phyloP scores from a whole-genome alignment of 2,329 filamentous ascomycete species.

The Lachnum nothofagi region DNA sequence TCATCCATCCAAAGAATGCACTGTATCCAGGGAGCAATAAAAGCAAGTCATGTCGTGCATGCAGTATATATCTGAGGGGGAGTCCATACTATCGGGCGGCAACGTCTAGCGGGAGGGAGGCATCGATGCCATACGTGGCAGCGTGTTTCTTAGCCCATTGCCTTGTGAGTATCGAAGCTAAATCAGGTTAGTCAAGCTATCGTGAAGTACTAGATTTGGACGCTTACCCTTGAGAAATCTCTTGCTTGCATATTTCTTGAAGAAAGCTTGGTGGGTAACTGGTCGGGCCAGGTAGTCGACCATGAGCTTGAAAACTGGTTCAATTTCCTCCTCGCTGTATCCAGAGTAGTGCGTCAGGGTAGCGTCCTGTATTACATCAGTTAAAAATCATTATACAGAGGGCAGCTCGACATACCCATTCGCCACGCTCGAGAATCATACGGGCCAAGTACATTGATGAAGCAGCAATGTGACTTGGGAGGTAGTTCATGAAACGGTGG shows the following conservation, averaged over 20 bases:
- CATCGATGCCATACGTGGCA: conserved; percentile 47
- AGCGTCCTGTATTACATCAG: conserved; percentile 55
- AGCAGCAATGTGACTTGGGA: conserved; percentile 84
- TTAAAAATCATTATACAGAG: conserved; percentile 15
- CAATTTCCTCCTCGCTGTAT: conserved; percentile 87
- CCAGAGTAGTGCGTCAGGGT: conserved; percentile 88
- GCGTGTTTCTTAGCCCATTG: conserved; percentile 88
- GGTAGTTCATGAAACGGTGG: conserved; percentile 85
- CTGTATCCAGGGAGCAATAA: conserved; percentile 26
- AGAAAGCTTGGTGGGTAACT: conserved; percentile 92
- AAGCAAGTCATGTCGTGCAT: conserved; percentile 25
- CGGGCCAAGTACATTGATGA: conserved; percentile 93
- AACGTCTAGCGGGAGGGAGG: conserved; percentile 29
- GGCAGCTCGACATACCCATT: conserved; percentile 65
- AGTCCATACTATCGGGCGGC: conserved; percentile 24
- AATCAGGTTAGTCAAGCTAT: conserved; percentile 22
- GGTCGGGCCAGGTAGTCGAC: conserved; percentile 91
- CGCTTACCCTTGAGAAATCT: conserved; percentile 92
- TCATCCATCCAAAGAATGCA: conserved; percentile 35
- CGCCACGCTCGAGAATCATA: conserved; percentile 80
- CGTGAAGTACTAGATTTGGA: not conserved
- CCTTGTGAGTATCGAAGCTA: conserved; percentile 85
- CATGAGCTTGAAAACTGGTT: conserved; percentile 90
- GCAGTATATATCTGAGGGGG: conserved; percentile 20
- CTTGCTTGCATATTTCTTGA: conserved; percentile 99